Base-by-base conservation (phyloP, 2,329 filamentous ascomycete genomes). In the Alternaria brassicicola region DNA sequence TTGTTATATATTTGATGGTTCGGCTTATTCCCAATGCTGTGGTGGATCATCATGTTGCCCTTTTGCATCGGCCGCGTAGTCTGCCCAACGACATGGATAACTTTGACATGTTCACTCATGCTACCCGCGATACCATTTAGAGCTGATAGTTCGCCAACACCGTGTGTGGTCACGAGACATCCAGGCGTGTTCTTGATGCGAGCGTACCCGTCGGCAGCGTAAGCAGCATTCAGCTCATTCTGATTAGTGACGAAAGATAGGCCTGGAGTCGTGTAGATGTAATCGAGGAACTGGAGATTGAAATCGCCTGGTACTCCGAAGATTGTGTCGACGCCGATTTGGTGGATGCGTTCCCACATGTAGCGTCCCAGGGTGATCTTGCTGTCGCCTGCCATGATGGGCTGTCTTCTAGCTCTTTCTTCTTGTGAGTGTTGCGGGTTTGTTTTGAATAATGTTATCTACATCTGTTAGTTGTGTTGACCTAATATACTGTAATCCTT, bases 211-310 rank as follows among this genome's bases (percentile, higher is more conserved):
- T 88, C 85, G 3, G 83, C 83, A 0, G 84, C 83, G 59, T 86
- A 86, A 3, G 78, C 83, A 3, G 83, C 82, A 61, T 86, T 86
- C 46, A 87, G 79, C 70, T 87, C 85, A 63, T 87, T 87, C 52
- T 81, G 78, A 59, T 83, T 86, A 58, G 84, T 84, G 10, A 84
- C 80, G 75, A 78, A 80, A 42, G 75, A 65, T 9, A 82, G 65
- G 3, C 77, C 78, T 21, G 73, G 52, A 9, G 78, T 75, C 6
- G 77, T 64, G 60, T 76, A 79, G 43, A 82, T 74, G 53, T 77
- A 71, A 48, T 82, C 80, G 2, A 82, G 78, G 21, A 81, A 75
- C 19, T 80, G 76, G 9, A 81, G 71, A 57, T 81, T 81, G 72
- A 80, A 81, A 61, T 81, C 79, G 6, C 80, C 80, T 1, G 80